Evolutionary conservation across 1,139 yeast species (phyloP), one percentile per base, ranked within the genome.

Genomic region (Candida tetrigidarum): DNA sequence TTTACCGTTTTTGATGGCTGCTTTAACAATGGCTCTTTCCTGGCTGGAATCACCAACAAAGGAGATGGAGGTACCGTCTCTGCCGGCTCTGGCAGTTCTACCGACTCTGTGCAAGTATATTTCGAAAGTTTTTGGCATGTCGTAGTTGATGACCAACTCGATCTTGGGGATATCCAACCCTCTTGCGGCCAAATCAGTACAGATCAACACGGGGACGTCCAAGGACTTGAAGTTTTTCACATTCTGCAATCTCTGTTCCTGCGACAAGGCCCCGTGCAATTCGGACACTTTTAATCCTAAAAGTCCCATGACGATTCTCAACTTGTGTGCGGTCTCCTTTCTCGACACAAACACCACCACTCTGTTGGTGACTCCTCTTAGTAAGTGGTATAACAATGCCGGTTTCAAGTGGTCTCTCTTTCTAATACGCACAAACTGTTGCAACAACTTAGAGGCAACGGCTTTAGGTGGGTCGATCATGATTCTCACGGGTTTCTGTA

Each of bases 61-160:
- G 3, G 98, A 84, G 38, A 93, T 86, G 39, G 97, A 86, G 46
- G 80, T 80, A 78, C 99, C 99, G 45, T 88, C 90, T 66, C 98
- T 81, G 30, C 99, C 99, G 43, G 97, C 99, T 80, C 99, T 89
- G 9, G 99, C 99, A 45, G 99, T 93, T 78, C 99, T 88, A 69
- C 99, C 99, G 51, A 95, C 97, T 75, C 99, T 86, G 69, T 93
- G 99, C 62, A 93, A 74, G 64, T 93, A 95, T 34, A 91, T 80
- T 55, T 93, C 99, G 59, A 87, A 84, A 19, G 87, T 76, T 63
- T 90, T 89, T 43, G 99, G 99, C 96, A 95, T 90, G 62, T 95
- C 99, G 64, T 78, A 95, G 67, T 93, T 93, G 59, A 93, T 79
- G 44, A 93, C 99, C 49, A 86, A 84, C 64, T 91, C 98, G 64